Evolutionary conservation across 768 basidiomycete genomes (phyloP).

Genomic region (Serendipita sp.): DNA sequence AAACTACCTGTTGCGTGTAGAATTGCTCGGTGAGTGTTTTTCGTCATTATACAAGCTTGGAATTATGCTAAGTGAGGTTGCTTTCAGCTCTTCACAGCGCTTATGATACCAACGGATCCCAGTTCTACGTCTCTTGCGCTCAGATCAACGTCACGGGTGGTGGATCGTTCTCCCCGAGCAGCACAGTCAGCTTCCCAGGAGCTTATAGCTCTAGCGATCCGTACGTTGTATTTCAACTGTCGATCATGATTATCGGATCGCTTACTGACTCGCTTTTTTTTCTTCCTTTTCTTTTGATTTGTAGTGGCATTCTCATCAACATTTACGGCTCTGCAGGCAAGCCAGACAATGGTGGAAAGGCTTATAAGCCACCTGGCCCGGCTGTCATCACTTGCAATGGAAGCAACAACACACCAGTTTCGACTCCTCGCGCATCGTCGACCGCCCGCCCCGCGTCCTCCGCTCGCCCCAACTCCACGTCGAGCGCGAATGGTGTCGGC

Average conservation of each 20-base stretch:
- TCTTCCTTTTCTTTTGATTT: no score
- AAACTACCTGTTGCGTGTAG: slow-evolving; percentile 16
- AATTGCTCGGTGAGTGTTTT: slow-evolving; percentile 28
- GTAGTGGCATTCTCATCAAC: slow-evolving; percentile 1
- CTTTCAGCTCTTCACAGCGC: slow-evolving; percentile 15
- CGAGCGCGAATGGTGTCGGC: background rate
- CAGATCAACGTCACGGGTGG: slow-evolving; percentile 2
- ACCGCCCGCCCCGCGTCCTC: background rate
- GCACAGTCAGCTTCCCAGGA: slow-evolving; percentile 35
- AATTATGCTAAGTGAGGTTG: background rate
- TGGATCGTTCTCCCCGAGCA: slow-evolving; percentile 13
- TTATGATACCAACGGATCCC: background rate
- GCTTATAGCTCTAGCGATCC: slow-evolving; percentile 29
- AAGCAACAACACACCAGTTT: background rate
- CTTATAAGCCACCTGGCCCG: slow-evolving; percentile 20
- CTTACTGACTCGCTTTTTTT: no score
- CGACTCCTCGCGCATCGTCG: background rate
- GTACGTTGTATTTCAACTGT: no score
- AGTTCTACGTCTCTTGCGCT: slow-evolving; percentile 15
- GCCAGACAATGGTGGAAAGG: background rate
- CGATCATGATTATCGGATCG: no score
- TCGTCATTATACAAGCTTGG: background rate
- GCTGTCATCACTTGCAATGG: slow-evolving; percentile 3
- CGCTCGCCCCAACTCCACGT: background rate
- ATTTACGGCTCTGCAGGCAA: background rate